Base-by-base conservation (phyloP, 2,329 filamentous ascomycete genomes). In the Fusarium duplospermum region DNA sequence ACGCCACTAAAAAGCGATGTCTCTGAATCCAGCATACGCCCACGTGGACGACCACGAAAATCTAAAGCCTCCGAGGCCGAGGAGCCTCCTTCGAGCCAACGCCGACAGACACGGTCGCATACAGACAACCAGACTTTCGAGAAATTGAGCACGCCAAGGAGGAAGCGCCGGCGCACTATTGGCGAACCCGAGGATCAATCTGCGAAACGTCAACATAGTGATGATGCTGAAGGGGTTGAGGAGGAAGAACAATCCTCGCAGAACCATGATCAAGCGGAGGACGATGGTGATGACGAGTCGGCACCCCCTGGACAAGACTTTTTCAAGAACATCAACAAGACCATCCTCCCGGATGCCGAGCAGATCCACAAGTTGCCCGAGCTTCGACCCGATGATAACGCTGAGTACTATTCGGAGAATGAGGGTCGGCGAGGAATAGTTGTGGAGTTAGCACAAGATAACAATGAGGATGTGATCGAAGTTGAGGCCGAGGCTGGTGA, bases 241-340 rank as follows among this genome's bases (percentile, higher is more conserved):
- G 45, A 58, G 24, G 58, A 59, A 13, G 20, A 24, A 27, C 42
- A 62, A n/a, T 8, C 33, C 24, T 47, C 20, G 29, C 36, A 45
- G 22, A 45, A 52, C 10, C 65, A 67, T 24, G 36, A 59, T 9
- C 27, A 40, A 16, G 50, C 42, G 22, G 60, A 63, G n/a, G 40
- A 58, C 9, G 40, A 9, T 14, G 59, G 70, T n/a, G 65, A 74
- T 6, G 71, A 77, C 13, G 66, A 72, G 6, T 35, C 61, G 11
- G 29, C 58, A 8, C 67, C 64, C 4, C 45, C 54, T 16, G 27
- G 54, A 1, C 61, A 54, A 3, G 57, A 58, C 9, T 70, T 79
- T 24, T 63, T 62, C 9, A 35, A 70, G 14, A 56, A 33, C 1
- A 71, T 79, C 57, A 79, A 78, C 22, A 50, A 62, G 22, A 64